These are phyloP conservation scores for Hansfordia pulvinata DNA, from an alignment of 2,329 filamentous ascomycete species.

Conservation along the genomic window DNA sequence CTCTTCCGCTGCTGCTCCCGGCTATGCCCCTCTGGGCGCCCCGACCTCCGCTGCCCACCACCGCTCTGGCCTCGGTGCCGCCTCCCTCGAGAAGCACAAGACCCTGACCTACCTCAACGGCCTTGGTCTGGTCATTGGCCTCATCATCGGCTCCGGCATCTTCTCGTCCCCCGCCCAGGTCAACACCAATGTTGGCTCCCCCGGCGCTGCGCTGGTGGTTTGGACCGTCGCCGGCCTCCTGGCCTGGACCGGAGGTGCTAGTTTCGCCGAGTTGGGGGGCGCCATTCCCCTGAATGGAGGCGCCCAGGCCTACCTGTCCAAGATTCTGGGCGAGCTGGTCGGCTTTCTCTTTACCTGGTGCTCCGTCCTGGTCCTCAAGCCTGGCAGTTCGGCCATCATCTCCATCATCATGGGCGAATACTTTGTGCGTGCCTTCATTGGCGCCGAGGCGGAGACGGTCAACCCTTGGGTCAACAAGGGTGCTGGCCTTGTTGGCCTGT, in stretches of 20 bases:
- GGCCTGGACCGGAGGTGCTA: constrained; percentile 91
- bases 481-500: constrained; percentile 65
- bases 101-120: constrained; percentile 92
- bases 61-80: constrained; percentile 48
- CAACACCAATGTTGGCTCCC: constrained; percentile 80
- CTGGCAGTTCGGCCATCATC: constrained; percentile 85
- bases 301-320: constrained; percentile 83
- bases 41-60: constrained; percentile 42
- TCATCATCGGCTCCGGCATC: constrained; percentile 94
- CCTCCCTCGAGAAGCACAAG: constrained; percentile 88
- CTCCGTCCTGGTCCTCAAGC: constrained; percentile 85
- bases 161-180: constrained; percentile 92
- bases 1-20: constrained; percentile 55
- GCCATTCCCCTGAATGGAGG: constrained; percentile 94
- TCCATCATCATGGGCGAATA: constrained; percentile 98
- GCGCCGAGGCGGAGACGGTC: constrained; percentile 69
- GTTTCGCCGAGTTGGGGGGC: constrained; percentile 89
- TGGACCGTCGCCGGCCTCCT: constrained; percentile 86
- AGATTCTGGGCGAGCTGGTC: constrained; percentile 87
- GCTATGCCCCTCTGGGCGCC: constrained; percentile 76
- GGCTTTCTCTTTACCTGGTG: constrained; percentile 97
- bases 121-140: constrained; percentile 74
- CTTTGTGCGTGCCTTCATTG: constrained; percentile 74
- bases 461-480: constrained; percentile 84
- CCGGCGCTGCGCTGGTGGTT: constrained; percentile 78